phyloP scores from a whole-genome alignment of 768 basidiomycete genomes.

The Suillus alpinus region DNA sequence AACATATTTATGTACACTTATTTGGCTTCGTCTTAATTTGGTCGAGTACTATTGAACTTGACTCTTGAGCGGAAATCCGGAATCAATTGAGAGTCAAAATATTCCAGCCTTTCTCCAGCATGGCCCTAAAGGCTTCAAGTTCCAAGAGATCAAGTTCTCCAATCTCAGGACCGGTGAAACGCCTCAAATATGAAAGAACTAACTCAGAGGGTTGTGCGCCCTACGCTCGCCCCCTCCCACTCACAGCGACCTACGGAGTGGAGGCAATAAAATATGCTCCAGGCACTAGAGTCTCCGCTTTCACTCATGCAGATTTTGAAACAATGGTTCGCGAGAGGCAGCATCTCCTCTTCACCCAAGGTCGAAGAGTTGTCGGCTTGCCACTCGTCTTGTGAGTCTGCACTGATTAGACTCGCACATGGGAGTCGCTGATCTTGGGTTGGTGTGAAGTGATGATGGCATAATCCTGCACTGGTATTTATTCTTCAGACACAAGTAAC shows the following conservation, averaged over 20 bases:
- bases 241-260: slow-evolving; percentile 22
- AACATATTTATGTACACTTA: slow-evolving; percentile 16
- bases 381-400: slow-evolving; percentile 26
- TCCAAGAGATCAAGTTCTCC: slow-evolving; percentile 14
- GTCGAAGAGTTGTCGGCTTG: slow-evolving; percentile 21
- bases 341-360: slow-evolving; percentile 17
- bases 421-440: slow-evolving; percentile 4
- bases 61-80: background rate
- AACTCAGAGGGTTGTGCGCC: slow-evolving; percentile 3
- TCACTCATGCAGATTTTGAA: slow-evolving; percentile 12
- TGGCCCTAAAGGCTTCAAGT: background rate
- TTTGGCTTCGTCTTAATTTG: slow-evolving; percentile 16
- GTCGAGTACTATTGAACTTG: slow-evolving; percentile 1
- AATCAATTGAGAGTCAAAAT: background rate
- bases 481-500: background rate
- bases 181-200: slow-evolving; percentile 18
- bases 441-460: slow-evolving; percentile 22
- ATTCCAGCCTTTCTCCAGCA: background rate
- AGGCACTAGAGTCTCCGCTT: slow-evolving; percentile 9
- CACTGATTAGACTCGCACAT: background rate
- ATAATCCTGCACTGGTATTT: slow-evolving; percentile 29
- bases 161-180: slow-evolving; percentile 13
- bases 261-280: slow-evolving; percentile 23
- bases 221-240: slow-evolving; percentile 16
- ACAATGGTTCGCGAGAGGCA: slow-evolving; percentile 17